Evolutionary conservation across 2,329 filamentous ascomycete genomes (phyloP).

Genomic region (Cercospora brassicicola): DNA sequence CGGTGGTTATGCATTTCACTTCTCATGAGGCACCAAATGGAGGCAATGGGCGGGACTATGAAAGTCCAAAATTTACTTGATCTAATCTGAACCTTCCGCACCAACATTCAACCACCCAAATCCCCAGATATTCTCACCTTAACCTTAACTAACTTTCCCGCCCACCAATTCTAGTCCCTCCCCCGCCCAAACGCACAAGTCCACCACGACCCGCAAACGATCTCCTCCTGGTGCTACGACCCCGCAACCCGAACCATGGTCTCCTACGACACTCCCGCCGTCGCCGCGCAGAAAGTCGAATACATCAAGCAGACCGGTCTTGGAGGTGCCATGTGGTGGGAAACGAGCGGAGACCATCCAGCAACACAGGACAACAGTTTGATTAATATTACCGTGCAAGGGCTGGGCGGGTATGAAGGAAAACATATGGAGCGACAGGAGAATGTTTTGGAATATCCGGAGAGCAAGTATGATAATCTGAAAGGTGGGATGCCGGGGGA

Average conservation of each 20-base stretch:
- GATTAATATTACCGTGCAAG: conserved; percentile 49
- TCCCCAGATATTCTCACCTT: not conserved
- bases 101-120: not conserved
- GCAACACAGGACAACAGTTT: conserved; percentile 59
- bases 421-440: conserved; percentile 47
- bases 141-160: conserved; percentile 8
- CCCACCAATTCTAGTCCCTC: conserved; percentile 51
- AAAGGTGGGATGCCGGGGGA: conserved; percentile 44
- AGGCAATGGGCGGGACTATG: conserved; percentile 21
- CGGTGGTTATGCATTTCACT: conserved; percentile 20
- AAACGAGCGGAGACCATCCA: conserved; percentile 74
- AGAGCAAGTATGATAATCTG: conserved; percentile 56
- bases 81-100: conserved; percentile 40
- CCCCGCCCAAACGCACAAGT: conserved; percentile 68
- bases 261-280: conserved; percentile 69
- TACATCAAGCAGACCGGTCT: conserved; percentile 68
- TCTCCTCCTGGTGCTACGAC: conserved; percentile 79
- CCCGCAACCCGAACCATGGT: conserved; percentile 64
- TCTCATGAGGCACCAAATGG: conserved; percentile 6
- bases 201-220: conserved; percentile 60
- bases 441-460: conserved; percentile 55
- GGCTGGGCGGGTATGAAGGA: conserved; percentile 44
- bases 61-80: conserved; percentile 37
- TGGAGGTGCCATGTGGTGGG: conserved; percentile 97
- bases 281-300: conserved; percentile 68